Conservation (phyloP, 768 basidiomycete species). For the Megacollybia marginata region DNA sequence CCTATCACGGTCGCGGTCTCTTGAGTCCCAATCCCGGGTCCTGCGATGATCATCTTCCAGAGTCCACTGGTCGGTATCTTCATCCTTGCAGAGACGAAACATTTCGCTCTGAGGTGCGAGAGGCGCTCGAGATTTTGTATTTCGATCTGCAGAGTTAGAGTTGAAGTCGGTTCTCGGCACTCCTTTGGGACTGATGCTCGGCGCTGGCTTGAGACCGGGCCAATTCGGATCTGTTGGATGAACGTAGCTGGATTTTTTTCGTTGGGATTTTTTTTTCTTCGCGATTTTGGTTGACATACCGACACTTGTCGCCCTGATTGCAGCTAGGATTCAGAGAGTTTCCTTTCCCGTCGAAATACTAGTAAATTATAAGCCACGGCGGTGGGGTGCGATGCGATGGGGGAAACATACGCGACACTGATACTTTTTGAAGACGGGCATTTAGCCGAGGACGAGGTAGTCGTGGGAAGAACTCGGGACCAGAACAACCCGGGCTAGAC, state of each 20-base stretch:
- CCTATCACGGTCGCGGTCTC: neutral
- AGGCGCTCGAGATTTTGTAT: constrained; percentile 19
- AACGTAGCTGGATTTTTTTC: constrained; percentile 28
- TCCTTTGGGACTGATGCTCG: constrained; percentile 8
- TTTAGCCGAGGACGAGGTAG: constrained; percentile 43
- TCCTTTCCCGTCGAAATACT: constrained; percentile 45
- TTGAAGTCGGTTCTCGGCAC: constrained; percentile 3
- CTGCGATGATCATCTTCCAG: neutral
- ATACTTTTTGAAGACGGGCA: constrained; percentile 5
- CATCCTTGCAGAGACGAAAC: constrained; percentile 26
- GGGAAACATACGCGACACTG: constrained; percentile 28
- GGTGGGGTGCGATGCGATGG: constrained; percentile 55
- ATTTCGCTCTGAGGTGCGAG: constrained; percentile 36
- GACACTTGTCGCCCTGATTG: constrained; percentile 39
- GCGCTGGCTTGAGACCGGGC: constrained; percentile 15
- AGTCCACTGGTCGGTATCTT: constrained; percentile 6
- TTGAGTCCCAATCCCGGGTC: neutral
- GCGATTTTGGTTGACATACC: constrained; percentile 25
- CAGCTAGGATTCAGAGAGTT: constrained; percentile 34
- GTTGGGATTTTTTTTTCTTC: too few species aligned
- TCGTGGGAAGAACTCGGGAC: constrained; percentile 32
- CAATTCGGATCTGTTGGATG: constrained; percentile 44
- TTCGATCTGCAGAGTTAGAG: constrained; percentile 1
- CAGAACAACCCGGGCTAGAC: too few species aligned
- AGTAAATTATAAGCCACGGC: constrained; percentile 1